Evolutionary conservation across 2,329 filamentous ascomycete species (phyloP).

Genomic region (Penicillium verrucosum): DNA sequence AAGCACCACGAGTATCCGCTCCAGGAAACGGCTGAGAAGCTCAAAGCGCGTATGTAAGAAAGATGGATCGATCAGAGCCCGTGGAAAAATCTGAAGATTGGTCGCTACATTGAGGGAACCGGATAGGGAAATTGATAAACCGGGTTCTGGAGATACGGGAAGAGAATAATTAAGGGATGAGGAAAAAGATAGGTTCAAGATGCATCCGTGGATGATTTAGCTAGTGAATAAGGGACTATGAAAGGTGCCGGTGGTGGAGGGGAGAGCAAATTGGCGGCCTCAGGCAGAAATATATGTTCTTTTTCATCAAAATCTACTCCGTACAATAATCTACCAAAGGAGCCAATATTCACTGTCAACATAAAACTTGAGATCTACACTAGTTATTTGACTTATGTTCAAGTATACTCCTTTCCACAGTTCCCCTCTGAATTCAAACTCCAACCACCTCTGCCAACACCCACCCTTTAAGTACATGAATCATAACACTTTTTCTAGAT

Average conservation of each 20-base stretch:
- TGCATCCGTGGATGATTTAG: not conserved
- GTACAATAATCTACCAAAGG: not conserved
- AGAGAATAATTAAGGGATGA: not conserved
- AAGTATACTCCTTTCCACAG: not conserved
- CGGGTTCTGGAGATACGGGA: not conserved
- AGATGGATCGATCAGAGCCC: not conserved
- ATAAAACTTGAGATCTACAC: not conserved
- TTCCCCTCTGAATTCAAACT: not conserved
- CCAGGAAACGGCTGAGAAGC: slow-evolving; percentile 14
- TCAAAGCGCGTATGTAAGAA: slow-evolving; percentile 15
- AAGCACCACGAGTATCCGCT: slow-evolving; percentile 69
- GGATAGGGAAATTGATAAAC: not conserved
- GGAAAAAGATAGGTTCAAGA: not conserved
- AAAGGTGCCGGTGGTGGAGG: no score
- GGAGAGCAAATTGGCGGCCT: not conserved
- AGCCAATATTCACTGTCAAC: not conserved
- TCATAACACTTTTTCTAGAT: not conserved
- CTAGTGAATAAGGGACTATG: no score
- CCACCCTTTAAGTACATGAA: not conserved
- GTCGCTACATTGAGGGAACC: not conserved
- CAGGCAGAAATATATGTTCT: not conserved
- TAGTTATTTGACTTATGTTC: not conserved
- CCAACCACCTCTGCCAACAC: not conserved
- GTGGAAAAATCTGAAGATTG: not conserved
- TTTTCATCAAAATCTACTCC: not conserved